Evolutionary conservation across 2,329 filamentous ascomycete genomes (phyloP), one percentile per base, ranked within the genome.

Genomic region (Corniculantispora saksenae): DNA sequence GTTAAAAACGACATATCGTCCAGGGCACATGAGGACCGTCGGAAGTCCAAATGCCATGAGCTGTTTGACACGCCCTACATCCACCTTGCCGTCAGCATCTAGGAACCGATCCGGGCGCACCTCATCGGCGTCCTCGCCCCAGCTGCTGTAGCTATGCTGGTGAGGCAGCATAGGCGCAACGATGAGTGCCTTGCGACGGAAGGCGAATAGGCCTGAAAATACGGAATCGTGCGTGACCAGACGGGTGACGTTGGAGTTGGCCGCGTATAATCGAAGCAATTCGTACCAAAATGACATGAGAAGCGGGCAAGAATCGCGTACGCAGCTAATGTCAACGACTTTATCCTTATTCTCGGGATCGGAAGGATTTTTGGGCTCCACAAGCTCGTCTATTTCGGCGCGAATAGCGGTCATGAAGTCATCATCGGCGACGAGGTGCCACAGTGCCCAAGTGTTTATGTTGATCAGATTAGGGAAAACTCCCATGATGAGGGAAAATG

Each of bases 271-370:
- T 8, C 61, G 61, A n/a, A 63, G 61, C 53, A 63, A 43, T 43
- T 63, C 61, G 53, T 63, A 63, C 53, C 61, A 63, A n/a, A 56
- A 48, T 9, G 61, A 63, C 61, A 63, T 63, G 51, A 63, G 61
- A 12, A 63, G 53, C 61, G 61, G 61, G 38, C 61, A 63, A 9
- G 51, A 48, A 13, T 63, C 61, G 43, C 61, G 61, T 40, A 63
- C 61, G 40, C 38, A 53, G 43, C 61, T 57, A 5, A 63, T 56
- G 53, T 63, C 61, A 10, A 63, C 53, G 9, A 25, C 13, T 8
- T 50, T 48, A 43, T 45, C 15, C 53, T 21, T 29, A 23, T 23
- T 47, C 8, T 17, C 38, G 13, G 40, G 3, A 1, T 3, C 17
- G 1, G 61, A 43, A 5, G 15, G 29, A 17, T 38, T 23, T 7